Evolutionary conservation across 768 basidiomycete genomes (phyloP).

Genomic region (Lentinula detonsa): DNA sequence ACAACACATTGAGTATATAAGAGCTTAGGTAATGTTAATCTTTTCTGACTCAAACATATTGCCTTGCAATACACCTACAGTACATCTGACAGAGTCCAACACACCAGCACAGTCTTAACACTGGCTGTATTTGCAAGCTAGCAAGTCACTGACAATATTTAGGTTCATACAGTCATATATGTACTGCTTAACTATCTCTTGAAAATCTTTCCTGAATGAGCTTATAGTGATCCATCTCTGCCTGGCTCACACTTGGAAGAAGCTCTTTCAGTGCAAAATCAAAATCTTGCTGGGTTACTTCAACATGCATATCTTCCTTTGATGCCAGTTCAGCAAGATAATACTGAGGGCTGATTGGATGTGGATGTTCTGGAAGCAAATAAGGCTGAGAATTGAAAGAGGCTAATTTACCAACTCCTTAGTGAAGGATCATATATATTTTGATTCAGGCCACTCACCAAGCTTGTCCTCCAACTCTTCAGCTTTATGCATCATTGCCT

Average conservation of each 20-base stretch:
- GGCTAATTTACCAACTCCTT: constrained; percentile 17
- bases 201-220: constrained; percentile 69
- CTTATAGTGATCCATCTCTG: constrained; percentile 83
- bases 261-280: constrained; percentile 61
- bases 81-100: too few species aligned
- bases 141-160: too few species aligned
- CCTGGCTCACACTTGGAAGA: constrained; percentile 76
- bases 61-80: too few species aligned
- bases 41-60: too few species aligned
- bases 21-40: too few species aligned
- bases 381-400: constrained; percentile 42
- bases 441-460: constrained; percentile 31
- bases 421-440: neutral
- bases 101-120: too few species aligned
- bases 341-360: constrained; percentile 82
- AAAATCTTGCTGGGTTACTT: constrained; percentile 78
- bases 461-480: constrained; percentile 72
- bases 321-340: constrained; percentile 81
- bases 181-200: constrained; percentile 8
- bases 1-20: too few species aligned
- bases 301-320: constrained; percentile 61
- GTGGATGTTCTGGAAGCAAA: constrained; percentile 39
- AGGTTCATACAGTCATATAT: neutral
- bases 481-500: constrained; percentile 89
- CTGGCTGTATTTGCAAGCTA: too few species aligned